These are phyloP conservation scores for Clausena lansium DNA, from an alignment of 345 rosid genomes.

Conservation along the genomic window DNA sequence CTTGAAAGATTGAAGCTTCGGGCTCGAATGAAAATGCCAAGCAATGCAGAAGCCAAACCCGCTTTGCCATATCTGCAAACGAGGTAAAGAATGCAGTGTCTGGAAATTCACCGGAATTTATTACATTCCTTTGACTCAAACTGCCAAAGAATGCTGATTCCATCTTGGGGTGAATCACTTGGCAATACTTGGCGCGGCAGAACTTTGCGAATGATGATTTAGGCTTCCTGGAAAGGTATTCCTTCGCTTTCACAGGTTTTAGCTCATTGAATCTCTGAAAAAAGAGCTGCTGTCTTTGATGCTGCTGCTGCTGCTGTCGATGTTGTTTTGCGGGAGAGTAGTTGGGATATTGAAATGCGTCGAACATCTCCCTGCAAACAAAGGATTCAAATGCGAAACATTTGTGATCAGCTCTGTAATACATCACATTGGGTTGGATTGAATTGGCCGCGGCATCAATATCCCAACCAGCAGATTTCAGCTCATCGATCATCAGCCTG, in stretches of 20 bases:
- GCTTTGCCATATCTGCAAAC: constrained; percentile 79
- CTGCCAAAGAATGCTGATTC: constrained; percentile 70
- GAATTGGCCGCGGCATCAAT: constrained; percentile 61
- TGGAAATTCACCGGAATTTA: constrained; percentile 54
- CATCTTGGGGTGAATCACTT: constrained; percentile 75
- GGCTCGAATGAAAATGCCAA: constrained; percentile 72
- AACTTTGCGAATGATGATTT: constrained; percentile 64
- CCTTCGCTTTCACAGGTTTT: constrained; percentile 47
- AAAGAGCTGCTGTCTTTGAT: constrained; percentile 34
- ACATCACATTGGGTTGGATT: constrained; percentile 45
- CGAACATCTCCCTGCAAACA: constrained; percentile 73
- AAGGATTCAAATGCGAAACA: constrained; percentile 79
- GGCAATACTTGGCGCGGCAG: constrained; percentile 61
- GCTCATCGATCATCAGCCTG: constrained; percentile 51
- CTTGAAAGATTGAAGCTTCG: constrained; percentile 64
- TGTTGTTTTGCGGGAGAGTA: constrained; percentile 40
- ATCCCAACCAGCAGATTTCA: constrained; percentile 76
- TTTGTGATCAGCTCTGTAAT: constrained; percentile 62
- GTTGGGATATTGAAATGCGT: constrained; percentile 56
- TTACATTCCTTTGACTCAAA: constrained; percentile 43
- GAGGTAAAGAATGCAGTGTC: constrained; percentile 44
- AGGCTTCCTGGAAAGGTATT: constrained; percentile 49
- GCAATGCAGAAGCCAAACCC: constrained; percentile 88
- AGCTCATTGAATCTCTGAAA: constrained; percentile 64
- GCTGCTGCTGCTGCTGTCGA: constrained; percentile 30